A percentile compares a stretch with the other conserved stretches of the same genome.
phyloP scores from a whole-genome alignment of 1,284 basidiomycete genomes.

The Tylopilus sp. region DNA sequence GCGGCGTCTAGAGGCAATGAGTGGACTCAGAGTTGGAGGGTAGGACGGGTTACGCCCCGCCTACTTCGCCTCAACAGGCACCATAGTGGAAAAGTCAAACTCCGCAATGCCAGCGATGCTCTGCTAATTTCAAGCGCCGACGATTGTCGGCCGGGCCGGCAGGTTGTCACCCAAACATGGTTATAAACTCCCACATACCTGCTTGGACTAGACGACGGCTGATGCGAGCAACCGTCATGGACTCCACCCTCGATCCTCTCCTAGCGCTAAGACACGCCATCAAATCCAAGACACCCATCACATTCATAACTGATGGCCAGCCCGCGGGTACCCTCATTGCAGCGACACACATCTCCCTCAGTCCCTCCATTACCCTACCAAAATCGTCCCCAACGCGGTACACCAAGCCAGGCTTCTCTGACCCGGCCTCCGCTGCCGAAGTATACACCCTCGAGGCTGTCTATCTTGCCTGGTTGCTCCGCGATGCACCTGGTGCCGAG shows the following conservation, averaged over 20 bases:
- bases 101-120: too few species aligned
- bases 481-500: conserved; percentile 71
- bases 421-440: conserved; percentile 44
- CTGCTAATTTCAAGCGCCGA: too few species aligned
- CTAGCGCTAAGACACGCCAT: conserved; percentile 56
- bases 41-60: too few species aligned
- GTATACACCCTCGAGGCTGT: conserved; percentile 80
- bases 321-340: conserved; percentile 46
- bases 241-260: conserved; percentile 44
- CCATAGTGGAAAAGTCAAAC: too few species aligned
- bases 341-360: conserved; percentile 67
- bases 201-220: too few species aligned
- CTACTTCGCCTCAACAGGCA: too few species aligned
- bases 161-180: too few species aligned
- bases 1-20: too few species aligned
- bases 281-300: conserved; percentile 46
- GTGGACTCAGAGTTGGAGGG: too few species aligned
- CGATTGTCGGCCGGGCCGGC: too few species aligned
- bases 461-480: conserved; percentile 74
- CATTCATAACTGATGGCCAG: conserved; percentile 47
- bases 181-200: too few species aligned
- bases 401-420: conserved; percentile 51
- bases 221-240: too few species aligned
- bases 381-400: conserved; percentile 77
- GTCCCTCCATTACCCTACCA: conserved; percentile 49